Conservation (phyloP, 371 early-diverging fungal genomes). For the Circinella umbellata region DNA sequence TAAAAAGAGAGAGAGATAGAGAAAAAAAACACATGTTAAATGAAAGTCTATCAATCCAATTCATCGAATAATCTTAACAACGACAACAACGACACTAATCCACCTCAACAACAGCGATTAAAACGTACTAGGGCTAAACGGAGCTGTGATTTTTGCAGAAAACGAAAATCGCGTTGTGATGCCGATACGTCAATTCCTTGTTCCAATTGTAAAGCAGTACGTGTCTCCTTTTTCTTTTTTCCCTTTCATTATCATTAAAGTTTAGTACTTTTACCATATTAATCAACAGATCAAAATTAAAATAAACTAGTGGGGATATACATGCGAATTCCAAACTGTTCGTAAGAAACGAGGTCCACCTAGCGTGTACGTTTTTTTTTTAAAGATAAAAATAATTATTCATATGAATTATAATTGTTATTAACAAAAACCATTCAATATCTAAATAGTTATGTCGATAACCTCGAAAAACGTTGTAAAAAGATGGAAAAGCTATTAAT, state of each 20-base stretch:
- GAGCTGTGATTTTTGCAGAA: slow-evolving; percentile 59
- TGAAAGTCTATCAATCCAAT: slow-evolving; percentile 8
- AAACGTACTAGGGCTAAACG: slow-evolving; percentile 57
- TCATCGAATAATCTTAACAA: slow-evolving; percentile 8
- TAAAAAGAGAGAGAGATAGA: too few species aligned
- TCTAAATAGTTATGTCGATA: slow-evolving; percentile 45
- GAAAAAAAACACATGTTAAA: neutral
- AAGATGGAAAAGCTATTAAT: slow-evolving; percentile 49
- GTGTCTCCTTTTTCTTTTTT: neutral
- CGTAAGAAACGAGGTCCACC: slow-evolving; percentile 58
- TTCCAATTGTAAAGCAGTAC: slow-evolving; percentile 56
- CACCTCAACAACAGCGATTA: slow-evolving; percentile 13
- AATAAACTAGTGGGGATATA: slow-evolving; percentile 46
- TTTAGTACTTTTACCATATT: too few species aligned
- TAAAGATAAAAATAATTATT: too few species aligned
- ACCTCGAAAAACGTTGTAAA: slow-evolving; percentile 49
- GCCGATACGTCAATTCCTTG: slow-evolving; percentile 54
- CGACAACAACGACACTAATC: slow-evolving; percentile 6
- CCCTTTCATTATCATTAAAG: neutral
- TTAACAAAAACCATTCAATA: neutral
- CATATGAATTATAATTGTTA: neutral
- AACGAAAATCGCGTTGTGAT: slow-evolving; percentile 55
- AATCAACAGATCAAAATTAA: too few species aligned
- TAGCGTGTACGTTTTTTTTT: slow-evolving; percentile 41
- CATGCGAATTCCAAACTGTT: slow-evolving; percentile 50